Percentiles rank a stretch among this genome's conserved stretches.
phyloP scores from a whole-genome alignment of 106 monocot species.

The Acorus gramineus region DNA sequence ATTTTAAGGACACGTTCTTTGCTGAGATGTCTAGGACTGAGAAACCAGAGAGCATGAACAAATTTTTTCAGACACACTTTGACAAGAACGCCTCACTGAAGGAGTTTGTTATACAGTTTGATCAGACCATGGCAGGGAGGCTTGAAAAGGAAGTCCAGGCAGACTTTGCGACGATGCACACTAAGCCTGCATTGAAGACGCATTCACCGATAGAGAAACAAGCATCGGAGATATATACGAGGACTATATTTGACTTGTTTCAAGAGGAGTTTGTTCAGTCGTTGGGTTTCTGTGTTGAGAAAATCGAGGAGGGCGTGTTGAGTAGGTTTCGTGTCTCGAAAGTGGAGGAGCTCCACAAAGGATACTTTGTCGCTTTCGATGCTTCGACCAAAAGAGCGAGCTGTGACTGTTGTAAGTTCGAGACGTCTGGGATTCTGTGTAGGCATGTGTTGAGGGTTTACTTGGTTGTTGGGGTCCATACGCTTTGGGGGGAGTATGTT shows the following conservation, averaged over 20 bases:
- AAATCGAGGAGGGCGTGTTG: slow-evolving; percentile 42
- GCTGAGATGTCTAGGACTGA: slow-evolving; percentile 37
- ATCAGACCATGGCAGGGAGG: slow-evolving; percentile 68
- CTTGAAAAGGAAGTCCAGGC: slow-evolving; percentile 73
- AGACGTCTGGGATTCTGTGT: slow-evolving; percentile 70
- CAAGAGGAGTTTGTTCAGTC: slow-evolving; percentile 74
- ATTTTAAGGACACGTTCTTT: slow-evolving; percentile 54
- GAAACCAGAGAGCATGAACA: slow-evolving; percentile 68
- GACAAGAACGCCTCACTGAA: slow-evolving; percentile 61
- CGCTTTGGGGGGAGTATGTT: slow-evolving; percentile 60
- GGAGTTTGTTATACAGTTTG: slow-evolving; percentile 69
- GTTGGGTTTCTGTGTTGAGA: slow-evolving; percentile 50
- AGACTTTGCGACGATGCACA: slow-evolving; percentile 39
- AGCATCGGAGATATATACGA: slow-evolving; percentile 91
- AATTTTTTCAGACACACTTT: slow-evolving; percentile 73
- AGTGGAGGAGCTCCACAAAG: slow-evolving; percentile 30
- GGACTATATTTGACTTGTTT: slow-evolving; percentile 62
- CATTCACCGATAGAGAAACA: slow-evolving; percentile 82
- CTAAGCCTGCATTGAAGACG: slow-evolving; percentile 64
- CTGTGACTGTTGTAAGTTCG: slow-evolving; percentile 82
- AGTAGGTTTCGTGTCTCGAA: slow-evolving; percentile 49
- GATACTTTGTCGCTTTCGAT: slow-evolving; percentile 40
- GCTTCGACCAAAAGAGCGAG: slow-evolving; percentile 37
- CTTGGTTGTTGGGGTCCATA: slow-evolving; percentile 32
- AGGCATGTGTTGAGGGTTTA: slow-evolving; percentile 58